phyloP scores from a whole-genome alignment of 768 basidiomycete genomes.

The Mrakia blollopis region DNA sequence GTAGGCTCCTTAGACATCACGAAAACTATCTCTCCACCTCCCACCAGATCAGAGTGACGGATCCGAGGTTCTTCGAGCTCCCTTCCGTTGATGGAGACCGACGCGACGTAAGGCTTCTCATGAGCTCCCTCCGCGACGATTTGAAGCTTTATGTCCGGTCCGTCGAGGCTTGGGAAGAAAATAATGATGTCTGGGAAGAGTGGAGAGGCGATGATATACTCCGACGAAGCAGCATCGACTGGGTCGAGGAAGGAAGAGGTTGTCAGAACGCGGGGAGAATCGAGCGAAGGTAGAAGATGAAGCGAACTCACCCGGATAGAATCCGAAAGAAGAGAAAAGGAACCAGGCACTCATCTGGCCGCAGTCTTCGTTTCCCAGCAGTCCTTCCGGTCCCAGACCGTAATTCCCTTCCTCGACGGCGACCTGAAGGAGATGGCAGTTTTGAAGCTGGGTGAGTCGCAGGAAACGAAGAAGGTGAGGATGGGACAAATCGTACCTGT shows the following conservation, averaged over 20 bases:
- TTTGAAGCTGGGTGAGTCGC: too few species aligned
- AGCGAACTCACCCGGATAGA: slow-evolving; percentile 54
- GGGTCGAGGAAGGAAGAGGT: slow-evolving; percentile 37
- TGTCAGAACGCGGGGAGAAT: background rate
- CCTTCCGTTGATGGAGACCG: slow-evolving; percentile 56
- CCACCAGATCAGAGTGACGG: slow-evolving; percentile 56
- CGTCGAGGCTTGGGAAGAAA: slow-evolving; percentile 49
- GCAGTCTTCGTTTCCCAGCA: slow-evolving; percentile 69
- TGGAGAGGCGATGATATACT: slow-evolving; percentile 67
- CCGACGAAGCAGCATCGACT: slow-evolving; percentile 70
- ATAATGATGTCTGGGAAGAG: slow-evolving; percentile 57
- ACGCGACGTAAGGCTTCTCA: slow-evolving; percentile 57
- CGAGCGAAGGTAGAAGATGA: background rate
- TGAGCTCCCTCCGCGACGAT: slow-evolving; percentile 58
- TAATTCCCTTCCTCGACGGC: slow-evolving; percentile 24
- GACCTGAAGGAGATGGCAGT: background rate
- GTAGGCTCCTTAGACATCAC: slow-evolving; percentile 58
- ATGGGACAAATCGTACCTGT: slow-evolving; percentile 46
- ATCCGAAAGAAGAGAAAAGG: slow-evolving; percentile 72
- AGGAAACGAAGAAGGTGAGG: background rate
- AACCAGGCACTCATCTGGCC: slow-evolving; percentile 91
- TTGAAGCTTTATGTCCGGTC: slow-evolving; percentile 45
- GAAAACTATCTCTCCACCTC: slow-evolving; percentile 58
- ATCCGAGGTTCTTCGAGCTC: slow-evolving; percentile 52
- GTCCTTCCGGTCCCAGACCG: slow-evolving; percentile 50